Conservation (phyloP, 176 grass and related monocot genomes). For the Oryza officinalis region DNA sequence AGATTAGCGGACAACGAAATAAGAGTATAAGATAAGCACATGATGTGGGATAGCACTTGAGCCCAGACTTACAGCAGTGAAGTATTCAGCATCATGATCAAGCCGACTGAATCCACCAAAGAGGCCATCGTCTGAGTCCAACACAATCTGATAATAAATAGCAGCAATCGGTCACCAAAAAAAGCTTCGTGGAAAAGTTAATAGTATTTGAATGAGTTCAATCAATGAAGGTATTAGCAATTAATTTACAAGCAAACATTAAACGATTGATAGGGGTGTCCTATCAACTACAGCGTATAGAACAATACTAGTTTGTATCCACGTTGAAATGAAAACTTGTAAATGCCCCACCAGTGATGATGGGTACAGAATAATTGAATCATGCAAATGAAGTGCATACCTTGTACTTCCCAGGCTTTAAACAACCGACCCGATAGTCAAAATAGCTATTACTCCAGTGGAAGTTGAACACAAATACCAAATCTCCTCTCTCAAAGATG, state of each 20-base stretch:
- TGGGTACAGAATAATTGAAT: background rate
- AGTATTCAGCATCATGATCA: slow-evolving; percentile 84
- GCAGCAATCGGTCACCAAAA: slow-evolving; percentile 17
- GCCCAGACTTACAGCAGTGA: slow-evolving; percentile 66
- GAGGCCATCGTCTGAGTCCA: slow-evolving; percentile 83
- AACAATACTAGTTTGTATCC: slow-evolving; percentile 20
- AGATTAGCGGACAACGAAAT: background rate
- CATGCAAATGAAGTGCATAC: slow-evolving; percentile 43
- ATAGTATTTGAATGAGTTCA: slow-evolving; percentile 5
- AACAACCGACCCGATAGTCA: slow-evolving; percentile 80
- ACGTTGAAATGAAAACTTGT: background rate
- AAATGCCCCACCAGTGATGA: background rate
- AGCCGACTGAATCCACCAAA: slow-evolving; percentile 86
- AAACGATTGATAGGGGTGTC: background rate
- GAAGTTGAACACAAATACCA: slow-evolving; percentile 98
- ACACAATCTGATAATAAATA: slow-evolving; percentile 56
- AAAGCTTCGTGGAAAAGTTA: background rate
- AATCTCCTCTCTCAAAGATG: slow-evolving; percentile 85
- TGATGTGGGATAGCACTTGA: background rate
- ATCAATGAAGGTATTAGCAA: background rate
- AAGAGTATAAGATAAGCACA: background rate
- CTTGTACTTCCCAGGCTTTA: slow-evolving; percentile 94
- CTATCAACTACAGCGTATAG: background rate
- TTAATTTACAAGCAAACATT: background rate
- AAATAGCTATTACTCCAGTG: slow-evolving; percentile 93